Evolutionary conservation across 768 basidiomycete species (phyloP).

Genomic region (Megacollybia marginata): DNA sequence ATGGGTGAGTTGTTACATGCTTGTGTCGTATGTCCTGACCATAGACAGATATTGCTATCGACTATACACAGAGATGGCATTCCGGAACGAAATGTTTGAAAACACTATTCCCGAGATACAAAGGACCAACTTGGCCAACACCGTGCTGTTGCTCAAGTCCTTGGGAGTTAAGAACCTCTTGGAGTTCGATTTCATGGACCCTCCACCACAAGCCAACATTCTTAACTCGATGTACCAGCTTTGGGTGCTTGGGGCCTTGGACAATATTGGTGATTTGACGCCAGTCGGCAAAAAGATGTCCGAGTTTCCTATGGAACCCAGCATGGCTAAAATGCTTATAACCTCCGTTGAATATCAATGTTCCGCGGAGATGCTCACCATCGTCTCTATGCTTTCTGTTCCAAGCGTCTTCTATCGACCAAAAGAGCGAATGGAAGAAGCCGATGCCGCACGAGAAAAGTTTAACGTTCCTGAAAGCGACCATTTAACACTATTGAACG

Average conservation of each 20-base stretch:
- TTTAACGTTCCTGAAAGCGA: constrained; percentile 99
- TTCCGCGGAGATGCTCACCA: constrained; percentile 93
- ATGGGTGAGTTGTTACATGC: constrained; percentile 52
- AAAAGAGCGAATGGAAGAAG: constrained; percentile 95
- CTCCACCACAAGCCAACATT: constrained; percentile 99
- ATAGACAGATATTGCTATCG: constrained; percentile 85
- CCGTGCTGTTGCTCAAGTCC: constrained; percentile 89
- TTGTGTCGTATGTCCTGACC: constrained; percentile 5
- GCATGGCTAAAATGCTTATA: constrained; percentile 98
- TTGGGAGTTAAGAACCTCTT: constrained; percentile 95
- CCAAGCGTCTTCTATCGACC: constrained; percentile 97
- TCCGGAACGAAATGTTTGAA: constrained; percentile 88
- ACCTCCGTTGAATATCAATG: constrained; percentile 90
- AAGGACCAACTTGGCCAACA: constrained; percentile 95
- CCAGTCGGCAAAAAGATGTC: constrained; percentile 93
- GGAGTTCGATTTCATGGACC: constrained; percentile 99
- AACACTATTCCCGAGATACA: constrained; percentile 99
- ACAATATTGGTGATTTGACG: constrained; percentile 96
- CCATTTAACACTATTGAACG: constrained; percentile 90
- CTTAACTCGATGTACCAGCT: constrained; percentile 99
- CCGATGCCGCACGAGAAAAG: constrained; percentile 95
- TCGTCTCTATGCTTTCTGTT: constrained; percentile 98
- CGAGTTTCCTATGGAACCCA: constrained; percentile 99
- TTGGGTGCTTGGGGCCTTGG: constrained; percentile 96
- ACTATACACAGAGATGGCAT: constrained; percentile 95